phyloP scores from a whole-genome alignment of 495 filamentous ascomycete genomes.

The Podospora conica region DNA sequence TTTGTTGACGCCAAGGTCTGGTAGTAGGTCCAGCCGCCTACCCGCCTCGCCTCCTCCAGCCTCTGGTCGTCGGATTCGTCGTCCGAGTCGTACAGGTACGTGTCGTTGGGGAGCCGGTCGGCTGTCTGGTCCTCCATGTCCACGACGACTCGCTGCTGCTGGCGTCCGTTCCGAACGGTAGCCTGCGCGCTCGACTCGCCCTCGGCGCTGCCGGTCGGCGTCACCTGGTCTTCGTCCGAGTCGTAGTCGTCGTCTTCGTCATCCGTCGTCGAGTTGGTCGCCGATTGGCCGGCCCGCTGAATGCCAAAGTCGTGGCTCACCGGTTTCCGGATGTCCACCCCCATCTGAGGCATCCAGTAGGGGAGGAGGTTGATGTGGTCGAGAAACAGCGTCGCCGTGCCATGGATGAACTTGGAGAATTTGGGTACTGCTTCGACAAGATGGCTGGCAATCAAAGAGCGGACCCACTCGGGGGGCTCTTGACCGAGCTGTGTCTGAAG shows the following conservation, averaged over 20 bases:
- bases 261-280: constrained; percentile 69
- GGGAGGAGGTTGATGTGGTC: constrained; percentile 83
- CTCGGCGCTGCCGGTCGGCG: constrained; percentile 17
- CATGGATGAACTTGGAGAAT: constrained; percentile 99
- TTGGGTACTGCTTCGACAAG: constrained; percentile 97
- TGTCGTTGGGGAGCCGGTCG: constrained; percentile 49
- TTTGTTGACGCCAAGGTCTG: constrained; percentile 42
- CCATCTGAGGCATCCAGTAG: constrained; percentile 98
- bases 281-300: constrained; percentile 65
- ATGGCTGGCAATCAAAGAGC: constrained; percentile 84
- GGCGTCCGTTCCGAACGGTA: constrained; percentile 36
- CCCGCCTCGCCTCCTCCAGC: constrained; percentile 64
- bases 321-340: constrained; percentile 93
- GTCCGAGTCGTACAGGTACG: constrained; percentile 93
- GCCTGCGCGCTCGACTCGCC: constrained; percentile 31
- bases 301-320: constrained; percentile 82
- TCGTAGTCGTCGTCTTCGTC: constrained; percentile 58
- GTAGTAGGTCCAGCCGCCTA: constrained; percentile 67
- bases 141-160: constrained; percentile 26
- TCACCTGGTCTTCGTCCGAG: constrained; percentile 47
- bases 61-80: constrained; percentile 65
- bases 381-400: constrained; percentile 79
- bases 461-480: constrained; percentile 93
- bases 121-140: constrained; percentile 45
- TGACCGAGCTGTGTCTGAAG: constrained; percentile 96